A percentile compares a stretch with the other conserved stretches of the same genome.
Conservation (phyloP, 805 yeast genomes). For the Yamadazyma tumulicola region DNA sequence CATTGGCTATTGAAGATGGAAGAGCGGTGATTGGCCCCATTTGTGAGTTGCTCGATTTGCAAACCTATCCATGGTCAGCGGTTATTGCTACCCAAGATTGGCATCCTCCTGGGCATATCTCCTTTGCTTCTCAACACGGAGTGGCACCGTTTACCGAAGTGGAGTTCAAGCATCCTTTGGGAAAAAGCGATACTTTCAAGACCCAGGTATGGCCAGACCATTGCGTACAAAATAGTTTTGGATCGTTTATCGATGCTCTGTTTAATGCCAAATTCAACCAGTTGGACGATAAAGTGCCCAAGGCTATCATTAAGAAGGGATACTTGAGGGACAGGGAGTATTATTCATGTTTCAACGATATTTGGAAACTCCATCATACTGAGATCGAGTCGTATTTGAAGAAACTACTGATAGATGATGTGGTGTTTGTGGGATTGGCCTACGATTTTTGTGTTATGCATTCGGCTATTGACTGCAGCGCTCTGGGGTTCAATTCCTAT, state of each 20-base stretch:
- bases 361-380: conserved; percentile 70
- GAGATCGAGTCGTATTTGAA: conserved; percentile 52
- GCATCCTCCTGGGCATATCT: conserved; percentile 78
- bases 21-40: conserved; percentile 53
- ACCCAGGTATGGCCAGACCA: conserved; percentile 88
- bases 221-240: conserved; percentile 70
- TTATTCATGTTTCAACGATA: conserved; percentile 82
- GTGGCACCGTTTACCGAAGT: conserved; percentile 49
- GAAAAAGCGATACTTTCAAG: conserved; percentile 22
- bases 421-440: conserved; percentile 78
- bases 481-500: conserved; percentile 57
- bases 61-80: conserved; percentile 51
- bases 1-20: conserved; percentile 71
- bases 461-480: conserved; percentile 68
- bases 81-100: conserved; percentile 80
- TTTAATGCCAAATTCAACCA: conserved; percentile 36
- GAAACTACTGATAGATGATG: conserved; percentile 49
- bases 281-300: conserved; percentile 27
- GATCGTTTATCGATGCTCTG: conserved; percentile 58
- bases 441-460: conserved; percentile 81
- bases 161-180: conserved; percentile 49
- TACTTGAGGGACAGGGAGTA: conserved; percentile 69
- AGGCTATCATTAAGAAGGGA: conserved; percentile 64
- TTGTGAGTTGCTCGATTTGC: conserved; percentile 37
- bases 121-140: conserved; percentile 72